Evolutionary conservation across 2,329 filamentous ascomycete species (phyloP).

Genomic region (Trichoderma atroviride): DNA sequence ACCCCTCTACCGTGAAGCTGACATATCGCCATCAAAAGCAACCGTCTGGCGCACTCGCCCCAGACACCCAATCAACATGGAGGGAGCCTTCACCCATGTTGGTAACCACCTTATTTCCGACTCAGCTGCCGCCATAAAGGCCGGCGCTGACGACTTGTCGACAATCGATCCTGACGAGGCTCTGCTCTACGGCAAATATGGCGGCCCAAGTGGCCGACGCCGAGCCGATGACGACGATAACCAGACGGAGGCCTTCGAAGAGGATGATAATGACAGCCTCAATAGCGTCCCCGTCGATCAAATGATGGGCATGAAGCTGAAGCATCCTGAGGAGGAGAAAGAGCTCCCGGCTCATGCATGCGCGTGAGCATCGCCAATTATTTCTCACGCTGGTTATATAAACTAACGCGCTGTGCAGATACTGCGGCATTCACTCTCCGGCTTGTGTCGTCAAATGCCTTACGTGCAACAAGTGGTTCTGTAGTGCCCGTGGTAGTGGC

Average conservation of each 20-base stretch:
- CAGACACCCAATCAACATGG: slow-evolving; percentile 58
- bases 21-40: slow-evolving; percentile 14
- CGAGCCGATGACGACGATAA: slow-evolving; percentile 88
- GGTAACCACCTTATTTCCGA: slow-evolving; percentile 85
- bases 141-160: slow-evolving; percentile 74
- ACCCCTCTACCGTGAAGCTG: background rate
- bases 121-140: slow-evolving; percentile 84
- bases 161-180: slow-evolving; percentile 77
- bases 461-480: slow-evolving; percentile 97
- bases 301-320: slow-evolving; percentile 64
- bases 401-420: slow-evolving; percentile 56
- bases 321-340: slow-evolving; percentile 73
- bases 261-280: slow-evolving; percentile 76
- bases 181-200: slow-evolving; percentile 72
- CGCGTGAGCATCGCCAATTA: slow-evolving; percentile 67
- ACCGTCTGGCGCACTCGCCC: slow-evolving; percentile 18
- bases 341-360: slow-evolving; percentile 93
- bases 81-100: slow-evolving; percentile 85
- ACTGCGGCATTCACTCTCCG: slow-evolving; percentile 96
- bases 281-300: slow-evolving; percentile 81
- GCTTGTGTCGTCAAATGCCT: slow-evolving; percentile 96
- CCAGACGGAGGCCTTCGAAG: slow-evolving; percentile 78
- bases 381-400: slow-evolving; percentile 16
- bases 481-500: slow-evolving; percentile 93
- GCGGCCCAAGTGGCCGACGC: slow-evolving; percentile 63